phyloP scores from a whole-genome alignment of 2,329 filamentous ascomycete genomes.

The Pestalotiopsis sp. region DNA sequence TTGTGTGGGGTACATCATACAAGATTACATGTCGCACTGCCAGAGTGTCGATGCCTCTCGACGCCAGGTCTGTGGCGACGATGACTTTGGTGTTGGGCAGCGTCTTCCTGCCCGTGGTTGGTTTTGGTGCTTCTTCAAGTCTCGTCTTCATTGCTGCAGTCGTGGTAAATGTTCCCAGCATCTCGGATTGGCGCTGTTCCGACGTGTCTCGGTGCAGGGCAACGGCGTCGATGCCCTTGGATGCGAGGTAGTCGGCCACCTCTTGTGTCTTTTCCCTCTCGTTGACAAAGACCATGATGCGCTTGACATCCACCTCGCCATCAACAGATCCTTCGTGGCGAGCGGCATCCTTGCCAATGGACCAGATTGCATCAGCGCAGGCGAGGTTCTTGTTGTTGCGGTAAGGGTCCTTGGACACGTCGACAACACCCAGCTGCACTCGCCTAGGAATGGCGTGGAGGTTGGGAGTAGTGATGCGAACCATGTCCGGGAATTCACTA shows the following conservation, averaged over 20 bases:
- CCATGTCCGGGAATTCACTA: conserved; percentile 79
- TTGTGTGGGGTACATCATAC: conserved; percentile 97
- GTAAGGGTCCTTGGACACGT: conserved; percentile 91
- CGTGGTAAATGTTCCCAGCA: conserved; percentile 74
- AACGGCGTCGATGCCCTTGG: conserved; percentile 86
- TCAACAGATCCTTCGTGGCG: conserved; percentile 59
- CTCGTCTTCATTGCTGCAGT: conserved; percentile 39
- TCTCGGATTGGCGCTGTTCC: conserved; percentile 75
- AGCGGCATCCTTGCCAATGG: conserved; percentile 77
- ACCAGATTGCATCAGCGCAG: conserved; percentile 93
- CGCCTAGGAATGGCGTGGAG: conserved; percentile 93
- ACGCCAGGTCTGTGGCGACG: conserved; percentile 91
- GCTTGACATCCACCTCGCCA: conserved; percentile 69
- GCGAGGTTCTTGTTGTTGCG: conserved; percentile 90
- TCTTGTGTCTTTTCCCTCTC: conserved; percentile 87
- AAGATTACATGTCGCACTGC: conserved; percentile 89
- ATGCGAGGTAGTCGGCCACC: conserved; percentile 75
- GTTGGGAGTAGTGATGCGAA: conserved; percentile 89
- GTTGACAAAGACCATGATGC: conserved; percentile 95
- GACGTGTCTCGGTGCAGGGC: conserved; percentile 84
- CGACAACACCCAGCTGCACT: conserved; percentile 90
- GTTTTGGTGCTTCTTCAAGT: not conserved
- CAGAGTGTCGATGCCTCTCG: conserved; percentile 90
- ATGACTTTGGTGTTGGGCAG: conserved; percentile 85
- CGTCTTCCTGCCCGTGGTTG: conserved; percentile 41